Base-by-base conservation (phyloP, 371 early-diverging fungal genomes). In the Apophysomyces ossiformis region DNA sequence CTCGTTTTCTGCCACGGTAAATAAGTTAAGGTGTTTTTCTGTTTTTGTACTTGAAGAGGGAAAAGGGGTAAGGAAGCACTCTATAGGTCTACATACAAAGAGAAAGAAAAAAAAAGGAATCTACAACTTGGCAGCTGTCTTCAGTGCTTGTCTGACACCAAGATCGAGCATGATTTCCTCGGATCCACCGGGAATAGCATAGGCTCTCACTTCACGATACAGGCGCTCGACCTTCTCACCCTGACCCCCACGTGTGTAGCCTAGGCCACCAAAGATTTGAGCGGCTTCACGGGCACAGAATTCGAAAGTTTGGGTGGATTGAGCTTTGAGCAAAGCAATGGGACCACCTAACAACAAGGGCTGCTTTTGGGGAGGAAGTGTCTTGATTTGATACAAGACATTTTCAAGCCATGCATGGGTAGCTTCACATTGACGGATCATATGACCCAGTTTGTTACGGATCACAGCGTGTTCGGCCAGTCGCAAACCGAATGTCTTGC, bases 141-240 rank as follows among this genome's bases (percentile, higher is more conserved):
- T 93, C 57, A 93, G 69, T 13, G 87, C 78, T 77, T 95, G 94
- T 38, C 93, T 79, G 61, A 93, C 89, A 60, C 94, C 93, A 13
- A 93, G 74, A 72, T 93, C 93, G 50, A 63, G 43, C 68, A 67
- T 71, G 38, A 70, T 71, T 61, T 71, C 68, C 37, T 67, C 96
- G 18, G 91, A 91, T n/a, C 95, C 95, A 60, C 95, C 95, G 43
- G 95, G 95, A 69, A 95, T 93, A 8, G 95, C 93, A 69, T 88
- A 92, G 12, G 92, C 92, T 50, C 94, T 76, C 5, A 95, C 95
- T 82, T 95, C 95, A 63, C 96, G 87, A 71, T 93, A 93, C 18
- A 94, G 73, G 57, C 95, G 79, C 81, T 96, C 96, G 7, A 96
- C 87, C 77, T 91, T 89, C 78, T 93, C 95, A 35, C 91, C 96